Evolutionary conservation across 257 asterid genomes (phyloP).

Genomic region (Solanum boliviense): DNA sequence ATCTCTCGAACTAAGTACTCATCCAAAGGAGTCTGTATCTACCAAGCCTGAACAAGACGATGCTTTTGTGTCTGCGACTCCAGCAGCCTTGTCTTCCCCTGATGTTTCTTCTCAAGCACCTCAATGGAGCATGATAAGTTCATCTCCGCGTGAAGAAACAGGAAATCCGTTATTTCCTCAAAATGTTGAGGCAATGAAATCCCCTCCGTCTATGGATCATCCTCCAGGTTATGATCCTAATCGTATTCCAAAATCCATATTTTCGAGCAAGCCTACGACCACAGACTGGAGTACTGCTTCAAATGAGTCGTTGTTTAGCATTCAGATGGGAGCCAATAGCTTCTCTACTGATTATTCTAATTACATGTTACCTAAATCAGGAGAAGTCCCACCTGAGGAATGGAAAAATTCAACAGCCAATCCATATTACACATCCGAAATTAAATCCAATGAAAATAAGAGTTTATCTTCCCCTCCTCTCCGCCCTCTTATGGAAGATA

Average conservation of each 20-base stretch:
- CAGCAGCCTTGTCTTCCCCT: not conserved
- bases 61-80: constrained; percentile 3
- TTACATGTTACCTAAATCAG: not conserved
- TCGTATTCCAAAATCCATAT: constrained; percentile 48
- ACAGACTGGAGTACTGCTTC: constrained; percentile 74
- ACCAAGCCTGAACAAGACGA: constrained; percentile 7
- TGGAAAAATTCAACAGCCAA: not conserved
- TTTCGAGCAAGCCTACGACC: constrained; percentile 19
- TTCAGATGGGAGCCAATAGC: constrained; percentile 48
- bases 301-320: constrained; percentile 75
- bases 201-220: constrained; percentile 21
- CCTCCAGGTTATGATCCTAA: constrained; percentile 41
- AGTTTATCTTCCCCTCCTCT: not conserved
- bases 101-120: constrained; percentile 2
- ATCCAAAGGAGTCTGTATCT: not conserved
- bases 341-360: constrained; percentile 36
- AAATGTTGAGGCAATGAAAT: constrained; percentile 6
- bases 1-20: not conserved
- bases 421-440: not conserved
- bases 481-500: not conserved
- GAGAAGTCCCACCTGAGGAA: not conserved
- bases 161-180: not conserved
- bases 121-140: constrained; percentile 23
- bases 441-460: not conserved
- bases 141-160: constrained; percentile 5